A percentile compares a stretch with the other conserved stretches of the same genome.
phyloP scores from a whole-genome alignment of 208 protist species.

The Crithidia expoeki region DNA sequence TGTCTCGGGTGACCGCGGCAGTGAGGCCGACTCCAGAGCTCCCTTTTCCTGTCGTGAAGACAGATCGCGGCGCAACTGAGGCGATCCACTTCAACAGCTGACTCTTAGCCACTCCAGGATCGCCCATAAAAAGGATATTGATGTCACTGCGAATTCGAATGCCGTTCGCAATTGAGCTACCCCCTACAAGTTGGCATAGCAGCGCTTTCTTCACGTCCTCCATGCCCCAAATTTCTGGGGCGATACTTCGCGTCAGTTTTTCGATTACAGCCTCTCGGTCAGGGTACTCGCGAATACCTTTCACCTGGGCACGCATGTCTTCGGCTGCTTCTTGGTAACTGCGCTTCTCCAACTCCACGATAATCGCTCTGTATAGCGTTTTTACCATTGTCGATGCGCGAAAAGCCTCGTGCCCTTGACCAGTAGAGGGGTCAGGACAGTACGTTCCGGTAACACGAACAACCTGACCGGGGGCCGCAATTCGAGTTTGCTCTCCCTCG shows the following conservation, averaged over 20 bases:
- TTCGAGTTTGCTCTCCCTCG: conserved; percentile 83
- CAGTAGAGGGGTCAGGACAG: conserved; percentile 82
- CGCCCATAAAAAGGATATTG: conserved; percentile 99
- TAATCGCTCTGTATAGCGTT: conserved; percentile 76
- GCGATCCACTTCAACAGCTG: conserved; percentile 99
- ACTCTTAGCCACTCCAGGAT: conserved; percentile 99
- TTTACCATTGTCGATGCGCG: conserved; percentile 87
- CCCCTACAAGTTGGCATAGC: conserved; percentile 98
- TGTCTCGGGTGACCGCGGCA: conserved; percentile 97
- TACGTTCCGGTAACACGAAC: conserved; percentile 84
- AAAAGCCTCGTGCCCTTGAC: conserved; percentile 84
- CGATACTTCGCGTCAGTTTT: conserved; percentile 95
- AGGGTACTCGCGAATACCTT: conserved; percentile 74
- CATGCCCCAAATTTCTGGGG: conserved; percentile 98
- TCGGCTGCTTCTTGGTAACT: conserved; percentile 85
- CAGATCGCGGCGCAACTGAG: conserved; percentile 95
- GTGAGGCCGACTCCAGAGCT: conserved; percentile 99
- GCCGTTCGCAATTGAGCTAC: conserved; percentile 96
- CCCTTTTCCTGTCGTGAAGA: conserved; percentile 99
- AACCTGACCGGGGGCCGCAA: conserved; percentile 81
- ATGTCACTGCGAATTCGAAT: conserved; percentile 97
- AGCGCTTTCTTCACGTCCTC: conserved; percentile 99
- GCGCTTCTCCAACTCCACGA: conserved; percentile 84
- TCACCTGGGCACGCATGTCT: conserved; percentile 68
- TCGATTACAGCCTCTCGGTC: conserved; percentile 94